These are phyloP conservation scores for Suillus luteus DNA, from an alignment of 768 basidiomycete genomes.

Conservation along the genomic window DNA sequence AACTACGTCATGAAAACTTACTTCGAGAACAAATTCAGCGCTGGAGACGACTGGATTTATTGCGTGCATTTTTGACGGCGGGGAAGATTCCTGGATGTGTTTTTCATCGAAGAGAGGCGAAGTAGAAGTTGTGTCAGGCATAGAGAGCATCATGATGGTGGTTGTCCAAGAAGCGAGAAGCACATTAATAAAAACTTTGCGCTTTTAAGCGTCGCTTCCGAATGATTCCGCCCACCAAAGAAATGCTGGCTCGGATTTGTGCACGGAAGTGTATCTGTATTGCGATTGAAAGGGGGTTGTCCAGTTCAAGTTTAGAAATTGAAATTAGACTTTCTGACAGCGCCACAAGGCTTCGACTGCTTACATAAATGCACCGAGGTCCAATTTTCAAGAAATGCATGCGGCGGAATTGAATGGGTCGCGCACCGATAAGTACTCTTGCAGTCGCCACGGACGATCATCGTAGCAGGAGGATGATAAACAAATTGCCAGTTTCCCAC, in stretches of 20 bases:
- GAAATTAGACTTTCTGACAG: not conserved
- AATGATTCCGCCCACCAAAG: not conserved
- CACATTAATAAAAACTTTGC: not conserved
- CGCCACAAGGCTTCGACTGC: not conserved
- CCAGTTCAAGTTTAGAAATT: not conserved
- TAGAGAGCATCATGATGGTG: not conserved
- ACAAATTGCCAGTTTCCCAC: not conserved
- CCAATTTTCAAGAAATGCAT: too few species aligned
- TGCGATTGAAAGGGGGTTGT: not conserved
- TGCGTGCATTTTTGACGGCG: conserved; percentile 13
- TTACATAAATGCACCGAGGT: not conserved
- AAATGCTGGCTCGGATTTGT: not conserved
- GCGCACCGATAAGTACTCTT: not conserved
- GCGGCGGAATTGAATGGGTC: not conserved
- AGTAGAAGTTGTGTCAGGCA: not conserved
- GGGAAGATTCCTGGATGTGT: conserved; percentile 15
- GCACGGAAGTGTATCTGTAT: not conserved
- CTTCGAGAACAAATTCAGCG: conserved; percentile 59
- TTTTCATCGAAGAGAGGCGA: conserved; percentile 13
- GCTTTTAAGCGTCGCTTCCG: not conserved
- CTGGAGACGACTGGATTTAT: conserved; percentile 62
- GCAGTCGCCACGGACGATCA: not conserved
- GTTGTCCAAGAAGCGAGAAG: not conserved
- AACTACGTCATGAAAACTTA: conserved; percentile 29
- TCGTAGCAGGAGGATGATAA: not conserved